phyloP scores from a whole-genome alignment of 2,329 filamentous ascomycete genomes.

The Fusarium solani-melongenae region DNA sequence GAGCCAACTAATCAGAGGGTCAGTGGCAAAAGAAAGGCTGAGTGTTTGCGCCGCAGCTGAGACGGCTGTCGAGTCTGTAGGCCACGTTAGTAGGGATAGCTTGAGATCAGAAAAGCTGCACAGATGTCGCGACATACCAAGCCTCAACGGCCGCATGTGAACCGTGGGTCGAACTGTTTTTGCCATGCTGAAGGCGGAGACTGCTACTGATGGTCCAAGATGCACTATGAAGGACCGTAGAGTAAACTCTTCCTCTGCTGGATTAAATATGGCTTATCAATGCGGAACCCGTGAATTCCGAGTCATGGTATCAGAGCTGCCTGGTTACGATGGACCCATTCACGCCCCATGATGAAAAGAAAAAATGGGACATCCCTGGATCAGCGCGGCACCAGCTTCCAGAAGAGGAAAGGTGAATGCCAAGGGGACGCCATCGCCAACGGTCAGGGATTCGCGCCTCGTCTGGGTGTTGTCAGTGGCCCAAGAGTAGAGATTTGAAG shows the following conservation, averaged over 20 bases:
- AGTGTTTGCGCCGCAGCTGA: constrained; percentile 5
- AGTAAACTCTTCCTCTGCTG: background rate
- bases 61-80: background rate
- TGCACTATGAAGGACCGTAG: background rate
- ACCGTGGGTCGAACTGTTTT: background rate
- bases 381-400: background rate
- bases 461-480: background rate
- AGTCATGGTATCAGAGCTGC: background rate
- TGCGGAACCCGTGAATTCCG: background rate
- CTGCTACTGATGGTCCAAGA: background rate
- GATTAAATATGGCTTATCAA: background rate
- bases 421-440: background rate
- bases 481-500: background rate
- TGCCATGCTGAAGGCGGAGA: background rate
- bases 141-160: background rate
- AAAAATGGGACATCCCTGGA: background rate
- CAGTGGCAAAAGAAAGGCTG: constrained; percentile 17
- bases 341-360: background rate
- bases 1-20: constrained; percentile 16
- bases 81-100: background rate
- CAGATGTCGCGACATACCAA: background rate
- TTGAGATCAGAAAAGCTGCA: background rate
- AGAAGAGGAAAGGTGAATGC: background rate
- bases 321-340: background rate
- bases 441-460: background rate